A percentile compares a stretch with the other conserved stretches of the same genome.
phyloP scores from a whole-genome alignment of 179 eudicot species.

The Carnegiea gigantea region DNA sequence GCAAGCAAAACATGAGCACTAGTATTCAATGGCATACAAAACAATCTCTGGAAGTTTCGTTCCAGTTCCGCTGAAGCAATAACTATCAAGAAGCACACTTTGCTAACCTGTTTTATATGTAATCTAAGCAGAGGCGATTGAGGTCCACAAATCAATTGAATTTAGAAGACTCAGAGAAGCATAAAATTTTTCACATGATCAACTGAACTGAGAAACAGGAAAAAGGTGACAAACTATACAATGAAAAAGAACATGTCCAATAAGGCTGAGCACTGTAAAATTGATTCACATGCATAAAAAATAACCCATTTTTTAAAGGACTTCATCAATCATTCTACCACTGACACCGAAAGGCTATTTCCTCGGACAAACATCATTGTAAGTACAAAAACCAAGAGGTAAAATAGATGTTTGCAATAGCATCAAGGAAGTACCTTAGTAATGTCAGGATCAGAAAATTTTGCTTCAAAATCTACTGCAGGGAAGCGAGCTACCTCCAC shows the following conservation, averaged over 20 bases:
- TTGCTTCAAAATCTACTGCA: constrained; percentile 51
- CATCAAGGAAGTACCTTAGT: constrained; percentile 59
- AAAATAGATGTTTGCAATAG: not conserved
- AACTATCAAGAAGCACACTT: not conserved
- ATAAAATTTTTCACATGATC: not conserved
- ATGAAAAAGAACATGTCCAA: not conserved
- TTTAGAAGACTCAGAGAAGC: not conserved
- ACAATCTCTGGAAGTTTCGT: not conserved
- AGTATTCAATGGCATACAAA: not conserved
- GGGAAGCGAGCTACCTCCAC: constrained; percentile 72
- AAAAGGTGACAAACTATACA: not conserved
- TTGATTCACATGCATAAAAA: not conserved
- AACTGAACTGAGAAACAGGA: not conserved
- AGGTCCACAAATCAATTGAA: not conserved
- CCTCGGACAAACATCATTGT: not conserved
- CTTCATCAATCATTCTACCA: not conserved
- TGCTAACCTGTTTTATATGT: not conserved
- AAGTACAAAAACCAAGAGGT: not conserved
- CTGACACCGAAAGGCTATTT: not conserved
- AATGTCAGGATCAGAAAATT: constrained; percentile 43
- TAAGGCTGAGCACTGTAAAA: not conserved
- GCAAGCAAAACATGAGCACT: not conserved
- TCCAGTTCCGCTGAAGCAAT: not conserved
- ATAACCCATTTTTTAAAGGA: not conserved
- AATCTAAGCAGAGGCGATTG: constrained; percentile 7